Evolutionary conservation across 441 rosid genomes (phyloP).

Genomic region (Rhodomyrtus psidioides): DNA sequence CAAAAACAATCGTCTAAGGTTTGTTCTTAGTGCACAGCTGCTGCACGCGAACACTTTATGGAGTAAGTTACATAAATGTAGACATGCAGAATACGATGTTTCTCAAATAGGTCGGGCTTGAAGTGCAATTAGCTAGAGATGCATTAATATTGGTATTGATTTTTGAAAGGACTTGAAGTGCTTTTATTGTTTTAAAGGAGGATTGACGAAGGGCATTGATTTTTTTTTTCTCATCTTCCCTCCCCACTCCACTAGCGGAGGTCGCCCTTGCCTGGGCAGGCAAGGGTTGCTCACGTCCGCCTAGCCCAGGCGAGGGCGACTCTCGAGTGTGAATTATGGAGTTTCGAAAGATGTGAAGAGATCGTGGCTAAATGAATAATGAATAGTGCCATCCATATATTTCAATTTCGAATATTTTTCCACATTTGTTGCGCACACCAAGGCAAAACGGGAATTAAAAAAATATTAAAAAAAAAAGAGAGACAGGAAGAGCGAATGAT

Average conservation of each 20-base stretch:
- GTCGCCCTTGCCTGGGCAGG: no score
- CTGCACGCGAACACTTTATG: no score
- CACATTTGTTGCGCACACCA: not conserved
- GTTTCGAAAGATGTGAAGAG: not conserved
- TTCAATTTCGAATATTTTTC: not conserved
- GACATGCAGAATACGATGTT: not conserved
- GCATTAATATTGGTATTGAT: not conserved
- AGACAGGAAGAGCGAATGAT: not conserved
- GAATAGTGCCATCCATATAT: not conserved
- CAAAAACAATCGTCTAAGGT: not conserved
- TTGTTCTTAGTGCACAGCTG: no score
- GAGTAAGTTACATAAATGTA: no score
- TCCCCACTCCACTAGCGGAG: no score
- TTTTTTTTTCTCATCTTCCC: no score
- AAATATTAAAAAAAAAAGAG: not conserved
- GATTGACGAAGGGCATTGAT: no score
- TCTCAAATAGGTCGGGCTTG: no score
- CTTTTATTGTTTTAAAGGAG: no score
- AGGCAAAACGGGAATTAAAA: not conserved
- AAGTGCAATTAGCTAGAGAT: not conserved
- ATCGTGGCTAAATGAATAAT: not conserved
- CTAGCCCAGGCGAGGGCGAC: no score
- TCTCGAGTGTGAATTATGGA: not conserved
- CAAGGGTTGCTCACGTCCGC: no score
- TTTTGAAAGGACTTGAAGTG: not conserved